phyloP scores from a whole-genome alignment of 2,329 filamentous ascomycete genomes.

The Apiospora pterosperma region DNA sequence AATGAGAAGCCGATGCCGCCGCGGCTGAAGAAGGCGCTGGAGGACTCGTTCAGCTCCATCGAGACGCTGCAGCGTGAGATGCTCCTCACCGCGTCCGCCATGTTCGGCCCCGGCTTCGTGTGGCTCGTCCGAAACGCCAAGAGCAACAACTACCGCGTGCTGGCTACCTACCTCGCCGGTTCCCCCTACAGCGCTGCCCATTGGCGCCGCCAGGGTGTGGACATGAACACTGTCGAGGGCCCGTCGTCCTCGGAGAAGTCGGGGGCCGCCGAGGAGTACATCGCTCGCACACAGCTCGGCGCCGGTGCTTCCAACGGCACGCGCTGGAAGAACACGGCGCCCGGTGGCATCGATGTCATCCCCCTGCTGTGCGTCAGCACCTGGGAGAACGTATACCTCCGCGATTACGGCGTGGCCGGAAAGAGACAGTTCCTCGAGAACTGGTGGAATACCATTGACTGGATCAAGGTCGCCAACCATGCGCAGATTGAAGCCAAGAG shows the following conservation, averaged over 20 bases:
- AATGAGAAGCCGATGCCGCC: constrained; percentile 8
- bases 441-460: constrained; percentile 90
- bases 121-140: constrained; percentile 73
- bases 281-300: constrained; percentile 33
- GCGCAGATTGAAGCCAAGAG: constrained; percentile 16
- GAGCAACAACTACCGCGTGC: constrained; percentile 56
- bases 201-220: constrained; percentile 65
- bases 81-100: constrained; percentile 74
- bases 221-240: constrained; percentile 63
- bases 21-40: constrained; percentile 56
- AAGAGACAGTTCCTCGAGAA: constrained; percentile 72
- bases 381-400: constrained; percentile 92
- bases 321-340: constrained; percentile 38
- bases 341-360: constrained; percentile 65
- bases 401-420: constrained; percentile 71
- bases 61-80: constrained; percentile 80
- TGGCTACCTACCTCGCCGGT: constrained; percentile 88
- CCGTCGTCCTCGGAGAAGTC: constrained; percentile 25
- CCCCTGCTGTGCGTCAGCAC: constrained; percentile 91
- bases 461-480: constrained; percentile 63
- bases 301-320: constrained; percentile 20
- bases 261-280: constrained; percentile 29
- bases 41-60: constrained; percentile 73
- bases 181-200: constrained; percentile 84
- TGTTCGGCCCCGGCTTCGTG: constrained; percentile 97